Evolutionary conservation across 1,139 yeast species (phyloP).

Genomic region (Yamadazyma blattariae): DNA sequence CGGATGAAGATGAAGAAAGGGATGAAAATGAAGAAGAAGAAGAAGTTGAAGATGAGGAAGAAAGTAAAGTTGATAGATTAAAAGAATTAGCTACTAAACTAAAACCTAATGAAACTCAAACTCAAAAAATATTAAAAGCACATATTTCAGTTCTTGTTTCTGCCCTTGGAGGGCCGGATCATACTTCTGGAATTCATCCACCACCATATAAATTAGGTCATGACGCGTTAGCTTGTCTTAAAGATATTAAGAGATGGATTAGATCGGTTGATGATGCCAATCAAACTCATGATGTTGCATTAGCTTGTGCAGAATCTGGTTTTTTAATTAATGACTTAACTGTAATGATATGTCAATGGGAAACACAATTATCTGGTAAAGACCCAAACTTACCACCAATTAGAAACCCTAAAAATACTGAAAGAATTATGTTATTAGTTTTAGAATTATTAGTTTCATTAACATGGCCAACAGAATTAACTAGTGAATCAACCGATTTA

Average conservation of each 20-base stretch:
- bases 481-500: constrained; percentile 48
- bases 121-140: constrained; percentile 53
- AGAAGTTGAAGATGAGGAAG: constrained; percentile 16
- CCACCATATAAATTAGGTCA: constrained; percentile 77
- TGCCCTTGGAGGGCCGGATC: constrained; percentile 81
- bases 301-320: constrained; percentile 82
- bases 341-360: constrained; percentile 79
- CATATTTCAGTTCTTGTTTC: constrained; percentile 72
- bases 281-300: constrained; percentile 73
- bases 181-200: constrained; percentile 39
- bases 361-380: constrained; percentile 29
- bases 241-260: constrained; percentile 87
- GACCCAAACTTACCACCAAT: constrained; percentile 13
- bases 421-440: constrained; percentile 65
- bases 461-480: constrained; percentile 74
- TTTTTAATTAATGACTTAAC: constrained; percentile 70
- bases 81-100: constrained; percentile 24
- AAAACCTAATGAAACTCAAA: constrained; percentile 35
- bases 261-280: constrained; percentile 75
- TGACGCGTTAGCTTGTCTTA: constrained; percentile 85
- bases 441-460: constrained; percentile 79
- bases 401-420: constrained; percentile 38
- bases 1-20: constrained; percentile 19
- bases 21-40: constrained; percentile 11
- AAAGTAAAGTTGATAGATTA: constrained; percentile 22